A percentile compares a stretch with the other conserved stretches of the same genome.
Evolutionary conservation across 2,329 filamentous ascomycete genomes (phyloP).

Genomic region (Sporothrix brunneoviolacea): DNA sequence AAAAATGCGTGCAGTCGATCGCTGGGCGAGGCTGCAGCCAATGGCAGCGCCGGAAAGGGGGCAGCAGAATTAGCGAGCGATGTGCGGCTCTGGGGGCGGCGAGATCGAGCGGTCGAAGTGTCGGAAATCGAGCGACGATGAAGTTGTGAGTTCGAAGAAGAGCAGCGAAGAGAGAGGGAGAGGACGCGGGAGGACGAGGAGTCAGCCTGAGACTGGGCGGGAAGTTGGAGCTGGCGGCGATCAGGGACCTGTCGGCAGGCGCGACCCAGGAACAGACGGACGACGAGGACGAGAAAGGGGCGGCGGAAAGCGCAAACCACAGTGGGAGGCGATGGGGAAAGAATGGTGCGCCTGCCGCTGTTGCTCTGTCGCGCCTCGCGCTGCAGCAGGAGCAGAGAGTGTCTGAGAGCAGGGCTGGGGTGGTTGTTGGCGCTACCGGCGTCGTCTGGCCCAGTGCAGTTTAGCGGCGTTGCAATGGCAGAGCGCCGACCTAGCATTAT

Average conservation of each 20-base stretch:
- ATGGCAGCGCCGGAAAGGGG: conserved; percentile 8
- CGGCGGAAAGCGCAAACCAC: background rate
- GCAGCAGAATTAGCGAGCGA: background rate
- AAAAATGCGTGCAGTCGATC: conserved; percentile 6
- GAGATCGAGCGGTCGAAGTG: background rate
- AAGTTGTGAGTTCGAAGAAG: background rate
- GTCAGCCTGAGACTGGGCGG: background rate
- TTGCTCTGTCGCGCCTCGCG: background rate
- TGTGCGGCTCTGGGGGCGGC: too few species aligned
- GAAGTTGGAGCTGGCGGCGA: background rate
- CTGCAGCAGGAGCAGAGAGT: background rate
- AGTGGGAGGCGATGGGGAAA: background rate
- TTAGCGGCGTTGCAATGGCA: conserved; percentile 15
- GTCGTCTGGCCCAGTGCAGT: conserved; percentile 14
- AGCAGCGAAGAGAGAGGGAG: background rate
- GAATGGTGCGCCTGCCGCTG: background rate
- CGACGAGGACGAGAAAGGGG: background rate
- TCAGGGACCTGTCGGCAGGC: conserved; percentile 4
- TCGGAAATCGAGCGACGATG: background rate
- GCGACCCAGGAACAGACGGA: conserved; percentile 2
- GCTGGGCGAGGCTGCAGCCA: conserved; percentile 11
- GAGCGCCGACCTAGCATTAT: conserved; percentile 13
- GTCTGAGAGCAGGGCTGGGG: background rate
- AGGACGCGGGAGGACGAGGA: background rate
- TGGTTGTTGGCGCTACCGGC: background rate